Conservation (phyloP, 1,139 yeast genomes). For the Geotrichum cucujoidarum region DNA sequence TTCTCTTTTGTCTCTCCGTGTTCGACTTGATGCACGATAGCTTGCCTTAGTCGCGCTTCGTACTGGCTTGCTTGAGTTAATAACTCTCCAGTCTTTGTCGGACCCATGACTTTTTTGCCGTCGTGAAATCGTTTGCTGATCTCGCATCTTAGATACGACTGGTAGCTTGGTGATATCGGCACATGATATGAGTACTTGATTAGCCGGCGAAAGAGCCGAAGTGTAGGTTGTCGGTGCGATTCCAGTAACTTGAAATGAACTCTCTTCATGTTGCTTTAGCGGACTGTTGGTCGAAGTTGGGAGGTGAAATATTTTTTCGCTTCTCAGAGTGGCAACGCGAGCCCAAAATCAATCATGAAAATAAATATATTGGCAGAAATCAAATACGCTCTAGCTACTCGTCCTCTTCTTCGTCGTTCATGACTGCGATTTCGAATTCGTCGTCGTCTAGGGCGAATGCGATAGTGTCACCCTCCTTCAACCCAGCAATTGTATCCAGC, state of each 20-base stretch:
- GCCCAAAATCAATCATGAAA: neutral
- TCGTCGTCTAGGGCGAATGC: slow-evolving; percentile 11
- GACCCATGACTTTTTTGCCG: slow-evolving; percentile 11
- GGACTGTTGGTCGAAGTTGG: neutral
- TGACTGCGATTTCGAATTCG: slow-evolving; percentile 7
- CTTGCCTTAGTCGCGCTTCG: slow-evolving; percentile 10
- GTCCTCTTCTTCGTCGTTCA: slow-evolving; percentile 13
- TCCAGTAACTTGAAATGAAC: slow-evolving; percentile 14
- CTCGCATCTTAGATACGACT: slow-evolving; percentile 6
- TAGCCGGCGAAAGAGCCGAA: slow-evolving; percentile 13
- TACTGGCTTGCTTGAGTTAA: slow-evolving; percentile 6
- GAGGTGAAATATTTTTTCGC: neutral
- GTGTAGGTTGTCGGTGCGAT: slow-evolving; percentile 17
- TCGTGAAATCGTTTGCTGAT: slow-evolving; percentile 11
- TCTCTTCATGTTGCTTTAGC: slow-evolving; percentile 2
- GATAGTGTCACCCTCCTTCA: slow-evolving; percentile 13
- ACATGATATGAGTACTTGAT: slow-evolving; percentile 14
- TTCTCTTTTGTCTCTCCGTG: neutral
- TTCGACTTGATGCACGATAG: slow-evolving; percentile 2
- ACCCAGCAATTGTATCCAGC: slow-evolving; percentile 8
- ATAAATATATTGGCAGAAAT: neutral
- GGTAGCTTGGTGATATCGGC: slow-evolving; percentile 14
- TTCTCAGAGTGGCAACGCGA: neutral
- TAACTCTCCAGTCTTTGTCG: neutral
- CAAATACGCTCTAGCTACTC: slow-evolving; percentile 5